Evolutionary conservation across 169 alveolate genomes (phyloP), one percentile per base, ranked within the genome.

Genomic region (Amoebophrya sp.): DNA sequence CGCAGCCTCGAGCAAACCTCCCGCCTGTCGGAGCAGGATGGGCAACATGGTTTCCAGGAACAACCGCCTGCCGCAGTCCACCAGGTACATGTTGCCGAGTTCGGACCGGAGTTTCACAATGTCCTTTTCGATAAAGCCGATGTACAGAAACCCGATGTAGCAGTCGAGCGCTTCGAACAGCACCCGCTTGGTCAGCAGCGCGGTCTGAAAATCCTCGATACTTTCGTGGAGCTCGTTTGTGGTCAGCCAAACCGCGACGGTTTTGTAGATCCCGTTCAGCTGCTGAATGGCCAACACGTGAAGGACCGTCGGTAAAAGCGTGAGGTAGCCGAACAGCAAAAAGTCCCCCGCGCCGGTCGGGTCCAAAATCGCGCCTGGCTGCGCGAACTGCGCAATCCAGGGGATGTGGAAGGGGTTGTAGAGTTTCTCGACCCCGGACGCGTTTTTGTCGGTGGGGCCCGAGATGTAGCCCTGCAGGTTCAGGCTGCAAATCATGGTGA

Each of bases 161-260:
- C 92, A 88, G 77, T 92, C 93, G n/a, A 92, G 89, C 32, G 93
- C 93, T 39, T 92, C 93, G 32, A 92, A 92, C 40, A 89, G 38
- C 23, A 92, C 88, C 90, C 93, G 88, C 38, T 77, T 77, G 88
- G 29, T 32, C n/a, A 77, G 12, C 33, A 77, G n/a, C 7, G 88
- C 88, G 25, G 3, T 32, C 10, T 77, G 39, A 77, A 25, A 77
- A 32, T 77, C 88, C 33, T 3, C 38, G 33, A 7, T 32, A 3
- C 12, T 23, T 32, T 23, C 25, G 77, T 91, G 93, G 77, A 77
- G 77, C 40, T 91, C 93, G 0, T 41, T 25, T n/a, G 33, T 88
- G 39, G 93, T 91, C 39, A 91, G 93, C 91, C 91, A 77, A 40
- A 41, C 77, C 39, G 93, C 93, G 23, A 91, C 93, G 2, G 41